Percentiles rank a stretch among this genome's conserved stretches.
phyloP scores from a whole-genome alignment of 805 yeast species.

The Pichia paraexigua region DNA sequence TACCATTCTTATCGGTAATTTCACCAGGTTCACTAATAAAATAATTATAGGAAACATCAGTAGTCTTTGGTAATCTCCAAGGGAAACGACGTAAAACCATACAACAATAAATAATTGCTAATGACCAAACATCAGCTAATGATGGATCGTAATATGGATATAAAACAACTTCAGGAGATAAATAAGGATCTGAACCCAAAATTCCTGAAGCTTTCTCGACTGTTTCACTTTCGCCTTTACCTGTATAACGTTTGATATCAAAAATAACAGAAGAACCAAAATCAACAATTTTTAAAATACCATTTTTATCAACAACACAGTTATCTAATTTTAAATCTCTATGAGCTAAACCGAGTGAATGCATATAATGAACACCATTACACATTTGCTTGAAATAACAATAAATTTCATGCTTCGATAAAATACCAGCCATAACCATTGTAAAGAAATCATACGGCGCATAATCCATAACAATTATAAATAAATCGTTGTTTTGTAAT shows the following conservation, averaged over 20 bases:
- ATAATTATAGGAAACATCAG: slow-evolving; percentile 68
- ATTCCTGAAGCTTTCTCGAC: slow-evolving; percentile 70
- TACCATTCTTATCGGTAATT: slow-evolving; percentile 21
- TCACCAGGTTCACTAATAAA: slow-evolving; percentile 35
- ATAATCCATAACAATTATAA: slow-evolving; percentile 84
- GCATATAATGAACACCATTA: slow-evolving; percentile 69
- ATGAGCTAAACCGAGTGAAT: slow-evolving; percentile 80
- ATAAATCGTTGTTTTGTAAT: slow-evolving; percentile 55
- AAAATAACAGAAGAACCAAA: slow-evolving; percentile 90
- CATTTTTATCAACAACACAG: slow-evolving; percentile 72
- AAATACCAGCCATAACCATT: slow-evolving; percentile 80
- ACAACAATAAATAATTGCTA: slow-evolving; percentile 88
- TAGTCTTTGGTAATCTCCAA: slow-evolving; percentile 83
- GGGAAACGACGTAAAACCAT: slow-evolving; percentile 84
- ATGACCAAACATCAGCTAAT: slow-evolving; percentile 86
- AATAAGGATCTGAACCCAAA: slow-evolving; percentile 93
- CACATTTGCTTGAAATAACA: slow-evolving; percentile 82
- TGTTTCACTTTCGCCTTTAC: background rate
- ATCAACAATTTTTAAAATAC: slow-evolving; percentile 81
- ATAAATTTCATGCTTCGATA: slow-evolving; percentile 59
- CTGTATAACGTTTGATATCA: slow-evolving; percentile 23
- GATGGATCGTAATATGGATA: slow-evolving; percentile 66
- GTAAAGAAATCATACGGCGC: slow-evolving; percentile 90
- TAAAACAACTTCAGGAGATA: slow-evolving; percentile 83
- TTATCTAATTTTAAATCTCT: slow-evolving; percentile 89